Conservation (phyloP, 2,329 filamentous ascomycete species). For the Exophiala spinifera region DNA sequence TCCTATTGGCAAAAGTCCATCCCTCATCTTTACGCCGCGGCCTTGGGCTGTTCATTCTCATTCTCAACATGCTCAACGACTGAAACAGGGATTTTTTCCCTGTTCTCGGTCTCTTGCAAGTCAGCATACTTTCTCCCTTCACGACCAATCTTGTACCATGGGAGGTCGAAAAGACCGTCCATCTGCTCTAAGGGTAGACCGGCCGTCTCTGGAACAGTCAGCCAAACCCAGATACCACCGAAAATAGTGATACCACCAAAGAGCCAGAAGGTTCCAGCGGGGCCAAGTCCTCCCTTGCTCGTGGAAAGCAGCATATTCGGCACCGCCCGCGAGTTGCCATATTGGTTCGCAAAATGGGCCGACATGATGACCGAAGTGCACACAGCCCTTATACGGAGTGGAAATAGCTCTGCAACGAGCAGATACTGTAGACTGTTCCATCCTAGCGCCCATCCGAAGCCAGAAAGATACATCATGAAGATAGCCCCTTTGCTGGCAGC, state of each 20-base stretch:
- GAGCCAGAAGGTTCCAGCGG: constrained; percentile 72
- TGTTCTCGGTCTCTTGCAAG: background rate
- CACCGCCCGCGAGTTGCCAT: constrained; percentile 33
- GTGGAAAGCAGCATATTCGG: constrained; percentile 52
- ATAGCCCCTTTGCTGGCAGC: constrained; percentile 41
- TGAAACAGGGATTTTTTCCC: background rate
- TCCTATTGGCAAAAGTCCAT: too few relatives aligned
- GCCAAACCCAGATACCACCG: constrained; percentile 67
- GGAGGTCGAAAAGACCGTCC: constrained; percentile 67
- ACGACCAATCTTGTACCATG: constrained; percentile 69
- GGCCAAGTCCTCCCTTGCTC: constrained; percentile 42
- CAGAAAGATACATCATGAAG: constrained; percentile 45
- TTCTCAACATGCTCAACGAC: too few relatives aligned
- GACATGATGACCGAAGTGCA: constrained; percentile 44
- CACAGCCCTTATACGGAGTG: constrained; percentile 41
- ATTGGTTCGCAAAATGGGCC: constrained; percentile 41
- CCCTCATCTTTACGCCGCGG: too few relatives aligned
- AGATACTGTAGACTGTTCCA: constrained; percentile 49
- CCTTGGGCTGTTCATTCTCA: too few relatives aligned
- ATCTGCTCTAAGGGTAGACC: constrained; percentile 59
- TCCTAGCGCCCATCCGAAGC: constrained; percentile 47
- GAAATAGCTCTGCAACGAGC: constrained; percentile 46
- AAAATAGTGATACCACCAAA: constrained; percentile 67
- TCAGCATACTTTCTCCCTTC: constrained; percentile 17
- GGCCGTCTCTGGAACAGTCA: constrained; percentile 69